Conservation (phyloP, 2,329 filamentous ascomycete genomes). For the Diaporthe velutina region DNA sequence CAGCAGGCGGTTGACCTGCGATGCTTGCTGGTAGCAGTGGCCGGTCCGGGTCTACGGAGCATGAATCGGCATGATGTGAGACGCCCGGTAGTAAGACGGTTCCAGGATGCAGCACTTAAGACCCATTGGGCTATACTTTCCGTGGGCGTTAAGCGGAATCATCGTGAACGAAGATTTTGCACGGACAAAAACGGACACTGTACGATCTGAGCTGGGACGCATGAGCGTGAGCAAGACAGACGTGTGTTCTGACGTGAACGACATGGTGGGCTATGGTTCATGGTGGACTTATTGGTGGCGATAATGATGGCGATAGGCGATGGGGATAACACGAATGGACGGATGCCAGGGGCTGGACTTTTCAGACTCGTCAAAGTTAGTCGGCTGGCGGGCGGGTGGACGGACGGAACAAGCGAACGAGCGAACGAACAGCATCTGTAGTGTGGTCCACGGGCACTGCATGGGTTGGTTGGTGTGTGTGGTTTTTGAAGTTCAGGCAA, state of each 20-base stretch:
- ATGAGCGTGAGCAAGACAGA: not conserved
- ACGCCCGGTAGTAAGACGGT: slow-evolving; percentile 25
- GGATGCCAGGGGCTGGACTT: slow-evolving; percentile 6
- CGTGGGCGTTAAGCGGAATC: not conserved
- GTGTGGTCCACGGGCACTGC: slow-evolving; percentile 20
- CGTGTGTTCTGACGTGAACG: not conserved
- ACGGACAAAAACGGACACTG: not conserved
- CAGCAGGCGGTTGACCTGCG: not conserved
- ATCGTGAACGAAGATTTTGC: not conserved
- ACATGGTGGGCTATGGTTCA: not conserved
- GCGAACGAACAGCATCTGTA: slow-evolving; percentile 11
- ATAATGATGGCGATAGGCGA: slow-evolving; percentile 4
- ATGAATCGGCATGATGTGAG: slow-evolving; percentile 27
- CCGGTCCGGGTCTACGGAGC: slow-evolving; percentile 22
- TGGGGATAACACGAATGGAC: not conserved
- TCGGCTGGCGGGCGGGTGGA: not conserved
- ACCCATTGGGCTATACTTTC: not conserved
- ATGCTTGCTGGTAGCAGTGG: not conserved
- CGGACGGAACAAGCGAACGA: not conserved
- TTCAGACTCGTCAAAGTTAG: slow-evolving; percentile 14
- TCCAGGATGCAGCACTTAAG: slow-evolving; percentile 25
- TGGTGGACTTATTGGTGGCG: not conserved
- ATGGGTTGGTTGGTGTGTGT: not conserved
- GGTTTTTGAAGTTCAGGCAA: not conserved
- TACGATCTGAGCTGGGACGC: too few species aligned